Base-by-base conservation (phyloP, 371 early-diverging fungal species). In the Mucor lusitanicus region DNA sequence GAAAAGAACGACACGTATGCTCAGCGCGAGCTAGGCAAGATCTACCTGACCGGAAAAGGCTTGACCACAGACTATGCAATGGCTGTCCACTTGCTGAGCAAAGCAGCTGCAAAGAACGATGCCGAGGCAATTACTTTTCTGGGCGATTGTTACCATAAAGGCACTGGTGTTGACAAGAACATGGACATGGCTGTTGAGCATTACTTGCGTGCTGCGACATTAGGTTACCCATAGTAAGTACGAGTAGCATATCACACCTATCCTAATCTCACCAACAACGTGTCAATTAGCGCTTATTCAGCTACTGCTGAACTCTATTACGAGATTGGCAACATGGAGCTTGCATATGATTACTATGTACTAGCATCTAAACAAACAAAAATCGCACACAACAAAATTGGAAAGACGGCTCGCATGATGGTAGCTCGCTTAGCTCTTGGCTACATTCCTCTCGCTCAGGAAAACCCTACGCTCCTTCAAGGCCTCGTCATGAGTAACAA, bases 21-120 rank as follows among this genome's bases (percentile, higher is more conserved):
- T 44, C 90, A 92, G 78, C 86, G 95, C 53, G 92, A 94, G 50
- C 82, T 97, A 7, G 91, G 93, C 15, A 93, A 91, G 30, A 92
- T 95, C 84, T 94, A 95, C 70, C 93, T 93, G 54, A 72, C 79
- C 46, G 94, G 92, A 4, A 79, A 84, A 58, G 89, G 92, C 1
- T 23, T 71, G 4, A 66, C 68, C 1, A 65, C 70, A 5, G 84
- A 87, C 66, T 89, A 95, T 66, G 76, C 78, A 32, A 85, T 87
- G 56, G 95, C 97, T 7, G 92, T 93, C 71, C 74, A 87, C 58
- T 91, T 93, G 80, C 88, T 94, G 27, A 75, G 86, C 48, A 88
- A 88, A 62, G 92, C 95, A 7, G 93, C 95, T 8, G 83, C 84
- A 62, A 90, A 93, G 72, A 89, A 92, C 0, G 80, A 92, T 57